These are phyloP conservation scores for Nicotiana rustica DNA, from an alignment of 305 asterid genomes.

Conservation along the genomic window DNA sequence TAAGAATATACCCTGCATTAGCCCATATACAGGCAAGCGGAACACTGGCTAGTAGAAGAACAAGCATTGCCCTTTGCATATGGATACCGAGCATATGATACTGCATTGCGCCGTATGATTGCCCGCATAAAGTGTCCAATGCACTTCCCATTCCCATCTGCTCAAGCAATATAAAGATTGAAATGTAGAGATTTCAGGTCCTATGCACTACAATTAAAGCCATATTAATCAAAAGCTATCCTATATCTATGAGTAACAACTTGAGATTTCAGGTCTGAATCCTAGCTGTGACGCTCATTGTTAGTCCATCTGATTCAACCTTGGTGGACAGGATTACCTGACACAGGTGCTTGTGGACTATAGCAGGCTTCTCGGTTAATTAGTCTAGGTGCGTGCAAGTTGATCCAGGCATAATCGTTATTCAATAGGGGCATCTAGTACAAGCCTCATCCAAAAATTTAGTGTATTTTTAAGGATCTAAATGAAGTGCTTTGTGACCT, in stretches of 20 bases:
- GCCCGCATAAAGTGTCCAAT: constrained; percentile 72
- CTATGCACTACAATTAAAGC: background rate
- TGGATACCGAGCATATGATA: constrained; percentile 71
- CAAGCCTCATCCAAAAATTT: too few species aligned
- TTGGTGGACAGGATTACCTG: background rate
- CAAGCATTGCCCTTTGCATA: constrained; percentile 76
- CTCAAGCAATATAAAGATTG: background rate
- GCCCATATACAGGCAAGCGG: constrained; percentile 70
- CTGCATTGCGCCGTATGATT: constrained; percentile 68
- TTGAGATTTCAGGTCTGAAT: background rate
- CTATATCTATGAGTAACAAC: background rate
- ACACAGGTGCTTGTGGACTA: background rate
- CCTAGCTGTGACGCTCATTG: background rate
- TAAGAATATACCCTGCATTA: constrained; percentile 57
- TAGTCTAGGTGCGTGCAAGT: background rate
- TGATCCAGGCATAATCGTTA: background rate
- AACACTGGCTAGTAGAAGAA: constrained; percentile 56
- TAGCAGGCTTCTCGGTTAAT: background rate
- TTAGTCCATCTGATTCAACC: background rate
- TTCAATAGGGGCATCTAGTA: too few species aligned
- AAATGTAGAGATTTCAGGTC: background rate
- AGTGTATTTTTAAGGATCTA: too few species aligned
- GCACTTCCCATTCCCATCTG: constrained; percentile 75
- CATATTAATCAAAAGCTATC: background rate
- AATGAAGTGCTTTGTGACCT: too few species aligned